Evolutionary conservation across 345 rosid genomes (phyloP).

Genomic region (Populus deltoides): DNA sequence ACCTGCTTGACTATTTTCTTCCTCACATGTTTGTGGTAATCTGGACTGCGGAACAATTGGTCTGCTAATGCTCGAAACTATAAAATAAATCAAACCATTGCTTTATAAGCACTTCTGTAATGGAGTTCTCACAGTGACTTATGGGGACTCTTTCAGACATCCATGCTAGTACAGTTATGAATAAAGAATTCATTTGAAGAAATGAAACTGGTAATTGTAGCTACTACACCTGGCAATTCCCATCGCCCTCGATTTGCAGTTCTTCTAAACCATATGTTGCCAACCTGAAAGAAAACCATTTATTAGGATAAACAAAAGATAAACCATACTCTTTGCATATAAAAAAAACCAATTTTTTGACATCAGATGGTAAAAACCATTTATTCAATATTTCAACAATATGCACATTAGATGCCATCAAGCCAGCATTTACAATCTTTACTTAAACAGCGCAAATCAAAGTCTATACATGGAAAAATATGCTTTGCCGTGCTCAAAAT

Average conservation of each 20-base stretch:
- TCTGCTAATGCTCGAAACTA: constrained; percentile 97
- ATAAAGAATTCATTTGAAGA: not conserved
- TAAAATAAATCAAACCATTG: not conserved
- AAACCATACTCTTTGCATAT: constrained; percentile 1
- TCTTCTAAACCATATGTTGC: constrained; percentile 78
- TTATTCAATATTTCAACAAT: not conserved
- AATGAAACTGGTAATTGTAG: not conserved
- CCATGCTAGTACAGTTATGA: not conserved
- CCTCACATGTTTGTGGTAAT: constrained; percentile 77
- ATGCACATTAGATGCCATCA: not conserved
- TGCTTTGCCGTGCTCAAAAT: not conserved
- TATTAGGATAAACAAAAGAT: constrained; percentile 8
- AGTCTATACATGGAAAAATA: not conserved
- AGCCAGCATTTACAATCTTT: not conserved
- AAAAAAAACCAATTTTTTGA: not conserved
- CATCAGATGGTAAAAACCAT: not conserved
- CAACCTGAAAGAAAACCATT: constrained; percentile 50
- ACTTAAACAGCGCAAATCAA: not conserved
- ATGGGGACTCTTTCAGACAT: not conserved
- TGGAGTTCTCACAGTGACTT: not conserved
- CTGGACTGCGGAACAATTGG: constrained; percentile 78
- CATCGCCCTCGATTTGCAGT: constrained; percentile 89
- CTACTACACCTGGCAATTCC: constrained; percentile 80
- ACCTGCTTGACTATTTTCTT: constrained; percentile 88
- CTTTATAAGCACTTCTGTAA: not conserved